These are phyloP conservation scores for Phaeosphaeriaceae sp. DNA, from an alignment of 2,329 filamentous ascomycete species.

Conservation along the genomic window DNA sequence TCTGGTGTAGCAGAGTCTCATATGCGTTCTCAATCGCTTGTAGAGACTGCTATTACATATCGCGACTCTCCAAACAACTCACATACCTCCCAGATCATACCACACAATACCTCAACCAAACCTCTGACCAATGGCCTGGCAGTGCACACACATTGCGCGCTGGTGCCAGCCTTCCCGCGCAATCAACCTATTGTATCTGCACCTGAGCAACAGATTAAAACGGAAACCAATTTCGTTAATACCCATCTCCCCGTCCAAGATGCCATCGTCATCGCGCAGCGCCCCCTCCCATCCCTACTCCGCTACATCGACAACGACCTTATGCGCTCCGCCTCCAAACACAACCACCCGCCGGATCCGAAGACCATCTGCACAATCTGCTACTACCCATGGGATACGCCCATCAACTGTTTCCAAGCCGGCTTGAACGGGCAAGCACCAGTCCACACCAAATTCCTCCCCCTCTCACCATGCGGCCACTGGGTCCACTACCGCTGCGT, in stretches of 20 bases:
- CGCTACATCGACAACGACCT: slow-evolving; percentile 31
- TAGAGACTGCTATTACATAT: not conserved
- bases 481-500: slow-evolving; percentile 37
- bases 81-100: not conserved
- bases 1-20: not conserved
- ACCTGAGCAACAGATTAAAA: not conserved
- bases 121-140: not conserved
- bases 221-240: not conserved
- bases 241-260: not conserved
- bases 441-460: slow-evolving; percentile 19
- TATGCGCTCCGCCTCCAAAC: slow-evolving; percentile 5
- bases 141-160: not conserved
- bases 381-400: slow-evolving; percentile 11
- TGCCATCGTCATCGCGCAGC: not conserved
- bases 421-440: not conserved
- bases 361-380: slow-evolving; percentile 16
- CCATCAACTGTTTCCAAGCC: not conserved
- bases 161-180: not conserved
- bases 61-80: not conserved
- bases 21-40: not conserved
- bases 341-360: slow-evolving; percentile 14
- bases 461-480: slow-evolving; percentile 28
- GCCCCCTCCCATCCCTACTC: slow-evolving; percentile 22
- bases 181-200: not conserved
- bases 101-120: not conserved